Conservation (phyloP, 2,329 filamentous ascomycete species). For the Aspergillus quadrilineatus region DNA sequence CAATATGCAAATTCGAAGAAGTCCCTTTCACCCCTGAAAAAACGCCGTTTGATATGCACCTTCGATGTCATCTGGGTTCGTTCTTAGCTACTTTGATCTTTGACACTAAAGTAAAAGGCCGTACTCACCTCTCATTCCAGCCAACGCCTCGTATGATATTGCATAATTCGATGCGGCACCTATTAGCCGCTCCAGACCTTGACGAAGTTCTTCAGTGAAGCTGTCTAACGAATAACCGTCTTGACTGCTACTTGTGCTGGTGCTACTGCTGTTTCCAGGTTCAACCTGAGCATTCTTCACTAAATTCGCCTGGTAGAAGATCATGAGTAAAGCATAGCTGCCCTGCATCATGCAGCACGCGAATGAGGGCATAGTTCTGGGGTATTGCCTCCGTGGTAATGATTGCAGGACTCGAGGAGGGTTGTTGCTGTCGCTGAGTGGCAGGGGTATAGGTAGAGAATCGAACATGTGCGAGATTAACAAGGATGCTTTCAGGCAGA, state of each 20-base stretch:
- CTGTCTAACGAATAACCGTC: slow-evolving; percentile 28
- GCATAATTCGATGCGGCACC: slow-evolving; percentile 41
- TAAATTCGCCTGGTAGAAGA: slow-evolving; percentile 45
- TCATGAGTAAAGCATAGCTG: slow-evolving; percentile 49
- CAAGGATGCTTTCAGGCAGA: slow-evolving; percentile 43
- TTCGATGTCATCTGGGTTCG: slow-evolving; percentile 41
- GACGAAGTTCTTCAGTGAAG: slow-evolving; percentile 37
- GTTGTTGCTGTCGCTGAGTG: slow-evolving; percentile 22
- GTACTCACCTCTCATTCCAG: slow-evolving; percentile 44
- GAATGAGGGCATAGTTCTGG: slow-evolving; percentile 49
- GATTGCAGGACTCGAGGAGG: slow-evolving; percentile 18
- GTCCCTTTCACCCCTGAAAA: slow-evolving; percentile 23
- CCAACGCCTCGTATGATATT: slow-evolving; percentile 43
- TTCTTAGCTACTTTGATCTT: neutral
- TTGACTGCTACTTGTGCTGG: slow-evolving; percentile 21
- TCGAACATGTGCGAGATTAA: slow-evolving; percentile 45
- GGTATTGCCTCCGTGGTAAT: slow-evolving; percentile 26
- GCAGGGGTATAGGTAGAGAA: slow-evolving; percentile 38
- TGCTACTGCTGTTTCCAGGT: slow-evolving; percentile 1
- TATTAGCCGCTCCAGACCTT: slow-evolving; percentile 41
- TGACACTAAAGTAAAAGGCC: neutral
- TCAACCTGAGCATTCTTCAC: slow-evolving; percentile 33
- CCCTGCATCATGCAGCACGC: slow-evolving; percentile 50
- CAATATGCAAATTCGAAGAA: slow-evolving; percentile 6
- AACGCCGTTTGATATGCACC: slow-evolving; percentile 45